Base-by-base conservation (phyloP, 2,329 filamentous ascomycete genomes). In the Pestalotiopsis sp. region DNA sequence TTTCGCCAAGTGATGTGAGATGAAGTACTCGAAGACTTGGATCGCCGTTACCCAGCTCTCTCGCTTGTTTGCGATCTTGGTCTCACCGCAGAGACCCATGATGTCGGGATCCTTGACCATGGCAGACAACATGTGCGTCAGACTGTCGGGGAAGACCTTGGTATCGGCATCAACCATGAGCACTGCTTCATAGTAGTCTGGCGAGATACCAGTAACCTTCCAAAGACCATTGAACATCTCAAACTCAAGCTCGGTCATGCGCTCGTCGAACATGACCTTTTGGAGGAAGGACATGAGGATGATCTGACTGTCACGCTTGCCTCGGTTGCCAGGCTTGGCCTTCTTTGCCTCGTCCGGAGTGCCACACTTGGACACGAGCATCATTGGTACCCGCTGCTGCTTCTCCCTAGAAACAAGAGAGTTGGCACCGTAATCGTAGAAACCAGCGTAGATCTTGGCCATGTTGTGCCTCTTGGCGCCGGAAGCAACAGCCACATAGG, bases 251-350 rank as follows among this genome's bases (percentile, higher is more conserved):
- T 99, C 95, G 20, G 97, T 99, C 96, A 99, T 99, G 71, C 96
- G 93, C 83, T 99, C 97, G 79, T 99, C 96, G 76, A 99, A 99
- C 96, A 99, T 99, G 78, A 99, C 96, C 84, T 99, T 99, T 79
- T 99, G 96, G 74, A 99, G 84, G 87, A 99, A 99, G 4, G 95
- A 98, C 96, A 99, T 99, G 73, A 99, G 87, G 75, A 99, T 96
- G 77, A 99, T 98, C 81, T 99, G 96, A 84, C 94, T 97, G 86
- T 99, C 96, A 79, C 96, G 93, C 87, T 99, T 99, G 82, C 96
- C 97, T 82, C 96, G 90, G 83, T 99, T 99, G 75, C 96, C 96
- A 13, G 97, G 94, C 83, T 99, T 99, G 68, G 92, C 87, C 75
- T 92, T 92, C 56, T 82, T 85, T 40, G 90, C 87, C 83, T 99